Evolutionary conservation across 2,329 filamentous ascomycete genomes (phyloP), one percentile per base, ranked within the genome.

Genomic region (Calycina herbarum): DNA sequence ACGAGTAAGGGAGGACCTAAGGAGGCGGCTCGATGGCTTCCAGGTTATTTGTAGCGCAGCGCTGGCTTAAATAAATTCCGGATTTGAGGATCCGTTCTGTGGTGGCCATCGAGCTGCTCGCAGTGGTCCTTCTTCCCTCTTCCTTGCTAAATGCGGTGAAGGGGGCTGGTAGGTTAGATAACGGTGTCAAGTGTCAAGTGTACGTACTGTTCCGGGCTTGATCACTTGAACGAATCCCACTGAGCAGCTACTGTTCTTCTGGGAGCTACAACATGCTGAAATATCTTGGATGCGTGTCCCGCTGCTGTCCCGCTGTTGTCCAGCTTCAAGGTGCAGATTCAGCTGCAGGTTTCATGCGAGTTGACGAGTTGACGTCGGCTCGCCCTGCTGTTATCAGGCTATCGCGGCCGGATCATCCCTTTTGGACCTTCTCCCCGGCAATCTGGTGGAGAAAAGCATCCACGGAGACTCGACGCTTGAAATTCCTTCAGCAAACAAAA

Each of bases 321-420:
- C 42, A n/a, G 42, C 42, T n/a, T 7, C 42, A 24, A 20, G n/a
- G n/a, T 48, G 45, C n/a, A 48, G 7, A 38, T 48, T 7, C 8
- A 24, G 45, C n/a, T 51, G 20, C 45, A 24, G 10, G 17, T 45
- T 20, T 42, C 13, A 42, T n/a, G 17, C 42, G 7, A n/a, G 15
- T 45, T 45, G 42, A n/a, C 42, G 42, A 51, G n/a, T 45, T n/a
- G 42, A 45, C 42, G 42, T 45, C 42, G 42, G 42, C 42, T 20
- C 42, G n/a, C n/a, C 42, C 42, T 20, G 45, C n/a, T 51, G 45
- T 51, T 51, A 51, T 51, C 45, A 51, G 45, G 45, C 8, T 51
- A 51, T 51, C 45, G 45, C 45, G 45, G 45, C 45, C 45, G 45
- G n/a, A 24, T 48, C 45, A 20, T 3, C 45, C 45, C n/a, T 20